These are phyloP conservation scores for Fusarium sp. DNA, from an alignment of 2,329 filamentous ascomycete genomes.

Conservation along the genomic window DNA sequence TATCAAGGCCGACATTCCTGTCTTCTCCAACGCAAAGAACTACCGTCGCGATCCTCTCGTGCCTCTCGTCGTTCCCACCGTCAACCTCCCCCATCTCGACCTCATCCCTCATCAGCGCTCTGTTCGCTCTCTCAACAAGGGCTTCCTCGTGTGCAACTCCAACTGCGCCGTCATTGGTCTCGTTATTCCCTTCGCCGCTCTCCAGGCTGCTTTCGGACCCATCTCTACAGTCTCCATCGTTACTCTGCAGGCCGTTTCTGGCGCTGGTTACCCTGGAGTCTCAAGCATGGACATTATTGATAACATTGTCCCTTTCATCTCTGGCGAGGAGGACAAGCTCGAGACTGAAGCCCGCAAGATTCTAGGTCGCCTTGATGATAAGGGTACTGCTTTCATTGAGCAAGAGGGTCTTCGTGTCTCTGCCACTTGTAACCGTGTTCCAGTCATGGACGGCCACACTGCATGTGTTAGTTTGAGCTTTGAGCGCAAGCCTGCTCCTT, in stretches of 20 bases:
- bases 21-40: conserved; percentile 99
- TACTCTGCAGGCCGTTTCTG: conserved; percentile 93
- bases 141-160: conserved; percentile 96
- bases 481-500: conserved; percentile 76
- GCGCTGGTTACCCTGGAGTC: conserved; percentile 90
- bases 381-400: conserved; percentile 78
- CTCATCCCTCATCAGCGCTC: conserved; percentile 89
- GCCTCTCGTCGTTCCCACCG: conserved; percentile 92
- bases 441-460: conserved; percentile 95
- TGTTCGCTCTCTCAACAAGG: conserved; percentile 77
- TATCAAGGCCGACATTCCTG: conserved; percentile 83
- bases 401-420: conserved; percentile 79
- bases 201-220: conserved; percentile 85
- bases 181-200: conserved; percentile 91
- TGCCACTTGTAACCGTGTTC: conserved; percentile 90
- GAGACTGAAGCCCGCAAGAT: conserved; percentile 97
- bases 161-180: conserved; percentile 98
- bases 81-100: conserved; percentile 88
- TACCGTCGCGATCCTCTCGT: conserved; percentile 90
- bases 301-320: conserved; percentile 94
- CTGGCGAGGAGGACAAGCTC: conserved; percentile 94
- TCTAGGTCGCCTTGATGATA: conserved; percentile 76
- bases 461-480: conserved; percentile 93
- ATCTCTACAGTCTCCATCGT: conserved; percentile 82
- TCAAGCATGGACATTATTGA: conserved; percentile 95